Conservation (phyloP, 768 basidiomycete genomes). For the Pulveroboletus sp. region DNA sequence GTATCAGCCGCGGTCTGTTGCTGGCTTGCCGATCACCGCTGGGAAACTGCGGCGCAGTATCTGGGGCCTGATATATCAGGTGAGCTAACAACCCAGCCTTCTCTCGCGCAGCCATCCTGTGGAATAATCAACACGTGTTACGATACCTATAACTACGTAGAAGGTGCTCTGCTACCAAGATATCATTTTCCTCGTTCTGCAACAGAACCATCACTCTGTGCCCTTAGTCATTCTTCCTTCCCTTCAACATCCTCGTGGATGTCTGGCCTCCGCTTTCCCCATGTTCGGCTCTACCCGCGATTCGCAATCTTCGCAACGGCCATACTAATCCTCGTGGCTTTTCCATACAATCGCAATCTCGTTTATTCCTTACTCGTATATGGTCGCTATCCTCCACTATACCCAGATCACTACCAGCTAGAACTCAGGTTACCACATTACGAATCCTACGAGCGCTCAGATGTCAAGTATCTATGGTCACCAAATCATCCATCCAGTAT, state of each 20-base stretch:
- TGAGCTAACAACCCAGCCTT: too few relatives aligned
- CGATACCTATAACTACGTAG: background rate
- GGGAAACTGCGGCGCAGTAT: too few relatives aligned
- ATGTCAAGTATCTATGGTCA: background rate
- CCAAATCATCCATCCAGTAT: conserved; percentile 1
- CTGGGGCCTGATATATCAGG: too few relatives aligned
- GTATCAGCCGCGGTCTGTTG: too few relatives aligned
- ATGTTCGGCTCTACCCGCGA: background rate
- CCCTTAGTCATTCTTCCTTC: too few relatives aligned
- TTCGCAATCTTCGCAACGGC: background rate
- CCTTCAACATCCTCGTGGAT: background rate
- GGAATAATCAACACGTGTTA: background rate
- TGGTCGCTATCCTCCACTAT: background rate
- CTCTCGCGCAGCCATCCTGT: too few relatives aligned
- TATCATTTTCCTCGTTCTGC: background rate
- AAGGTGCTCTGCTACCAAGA: background rate
- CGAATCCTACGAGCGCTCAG: background rate
- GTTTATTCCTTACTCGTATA: background rate
- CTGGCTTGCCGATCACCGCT: too few relatives aligned
- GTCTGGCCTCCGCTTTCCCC: background rate
- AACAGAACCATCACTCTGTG: background rate
- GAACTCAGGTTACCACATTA: background rate
- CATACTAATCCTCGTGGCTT: background rate
- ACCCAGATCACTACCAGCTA: background rate
- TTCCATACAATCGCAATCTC: background rate